Percentiles rank a stretch among this genome's conserved stretches.
phyloP scores from a whole-genome alignment of 179 eudicot genomes.

The Beta macrorhiza region DNA sequence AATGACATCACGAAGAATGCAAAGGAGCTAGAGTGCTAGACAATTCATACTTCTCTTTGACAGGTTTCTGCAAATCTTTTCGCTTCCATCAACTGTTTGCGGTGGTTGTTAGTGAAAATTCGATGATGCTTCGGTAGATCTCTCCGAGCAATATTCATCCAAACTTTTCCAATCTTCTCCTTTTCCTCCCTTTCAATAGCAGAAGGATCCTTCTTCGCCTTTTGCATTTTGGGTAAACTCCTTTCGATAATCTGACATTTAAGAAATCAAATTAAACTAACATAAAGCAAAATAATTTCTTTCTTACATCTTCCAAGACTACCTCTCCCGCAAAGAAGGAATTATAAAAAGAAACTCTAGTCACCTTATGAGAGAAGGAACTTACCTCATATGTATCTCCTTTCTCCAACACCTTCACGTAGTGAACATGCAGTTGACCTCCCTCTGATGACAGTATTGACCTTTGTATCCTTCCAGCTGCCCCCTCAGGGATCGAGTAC shows the following conservation, averaged over 20 bases:
- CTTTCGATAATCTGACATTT: conserved; percentile 83
- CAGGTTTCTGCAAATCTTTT: conserved; percentile 85
- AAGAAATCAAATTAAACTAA: conserved; percentile 19
- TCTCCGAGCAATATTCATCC: conserved; percentile 78
- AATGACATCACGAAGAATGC: not conserved
- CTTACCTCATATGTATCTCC: conserved; percentile 96
- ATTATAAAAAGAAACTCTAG: not conserved
- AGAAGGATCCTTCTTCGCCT: conserved; percentile 68
- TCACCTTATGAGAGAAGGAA: not conserved
- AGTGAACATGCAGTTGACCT: conserved; percentile 77
- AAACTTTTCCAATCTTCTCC: conserved; percentile 75
- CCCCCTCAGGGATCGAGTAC: conserved; percentile 86
- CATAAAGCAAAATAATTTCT: conserved; percentile 22
- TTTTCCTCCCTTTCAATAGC: conserved; percentile 81
- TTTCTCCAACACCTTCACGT: conserved; percentile 93
- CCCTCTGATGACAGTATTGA: conserved; percentile 73
- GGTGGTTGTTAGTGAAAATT: conserved; percentile 55
- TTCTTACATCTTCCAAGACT: conserved; percentile 8
- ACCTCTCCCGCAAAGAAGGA: conserved; percentile 5
- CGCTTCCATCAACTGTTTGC: conserved; percentile 73
- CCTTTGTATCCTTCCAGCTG: conserved; percentile 82
- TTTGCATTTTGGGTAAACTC: conserved; percentile 69
- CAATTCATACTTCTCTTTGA: conserved; percentile 78
- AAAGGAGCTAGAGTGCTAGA: not conserved
- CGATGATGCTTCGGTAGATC: conserved; percentile 82